phyloP scores from a whole-genome alignment of 1,139 yeast species.

The Dujonia santamariae region DNA sequence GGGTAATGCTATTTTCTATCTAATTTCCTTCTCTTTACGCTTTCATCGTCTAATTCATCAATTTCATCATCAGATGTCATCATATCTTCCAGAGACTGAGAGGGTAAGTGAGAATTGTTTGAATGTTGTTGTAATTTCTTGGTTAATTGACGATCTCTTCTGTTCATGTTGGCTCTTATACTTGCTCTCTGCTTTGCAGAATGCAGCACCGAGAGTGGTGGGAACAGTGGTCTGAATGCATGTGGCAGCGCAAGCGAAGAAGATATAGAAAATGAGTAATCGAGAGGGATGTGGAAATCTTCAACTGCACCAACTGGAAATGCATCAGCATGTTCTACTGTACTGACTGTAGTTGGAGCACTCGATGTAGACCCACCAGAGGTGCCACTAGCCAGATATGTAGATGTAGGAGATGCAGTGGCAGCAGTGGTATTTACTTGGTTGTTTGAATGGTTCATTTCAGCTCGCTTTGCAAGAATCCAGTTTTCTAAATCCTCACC shows the following conservation, averaged over 20 bases:
- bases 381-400: background rate
- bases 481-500: constrained; percentile 53
- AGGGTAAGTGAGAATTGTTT: constrained; percentile 4
- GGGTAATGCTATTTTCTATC: no score
- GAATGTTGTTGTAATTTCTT: constrained; percentile 8
- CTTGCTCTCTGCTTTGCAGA: constrained; percentile 14
- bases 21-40: background rate
- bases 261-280: constrained; percentile 35
- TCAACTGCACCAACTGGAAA: background rate
- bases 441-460: constrained; percentile 28
- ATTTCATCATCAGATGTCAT: constrained; percentile 13
- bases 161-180: constrained; percentile 11
- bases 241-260: constrained; percentile 29
- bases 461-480: constrained; percentile 49
- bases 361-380: no score
- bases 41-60: constrained; percentile 11
- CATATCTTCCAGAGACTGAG: constrained; percentile 11
- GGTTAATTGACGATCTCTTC: constrained; percentile 11
- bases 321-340: constrained; percentile 5
- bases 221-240: constrained; percentile 43
- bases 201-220: constrained; percentile 44
- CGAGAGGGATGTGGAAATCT: constrained; percentile 25
- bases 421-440: constrained; percentile 3
- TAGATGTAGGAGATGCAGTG: constrained; percentile 1
- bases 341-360: no score